Base-by-base conservation (phyloP, 495 filamentous ascomycete species). In the Aspergillus saccharolyticus region DNA sequence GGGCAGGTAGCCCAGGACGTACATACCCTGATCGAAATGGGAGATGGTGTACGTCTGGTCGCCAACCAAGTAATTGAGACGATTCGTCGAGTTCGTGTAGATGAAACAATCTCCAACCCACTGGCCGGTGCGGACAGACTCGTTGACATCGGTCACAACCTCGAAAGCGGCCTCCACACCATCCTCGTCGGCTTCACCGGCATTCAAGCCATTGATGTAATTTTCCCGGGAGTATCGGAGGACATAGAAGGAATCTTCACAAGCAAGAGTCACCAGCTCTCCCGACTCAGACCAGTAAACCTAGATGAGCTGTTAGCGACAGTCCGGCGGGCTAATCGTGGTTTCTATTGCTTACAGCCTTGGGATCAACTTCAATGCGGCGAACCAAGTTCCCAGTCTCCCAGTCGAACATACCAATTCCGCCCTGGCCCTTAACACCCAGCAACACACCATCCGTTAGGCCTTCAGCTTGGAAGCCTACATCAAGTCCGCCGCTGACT, bases 91-190 rank as follows among this genome's bases (percentile, higher is more conserved):
- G 78, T 91, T 97, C 24, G 94, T 97, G 79, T 97, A 99, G 68
- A 97, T 92, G 78, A 99, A 94, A 75, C 92, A 96, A 72, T 99
- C 94, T 21, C 94, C 94, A 55, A 99, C 87, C 94, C 94, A 99
- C 75, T 94, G 86, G 46, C 91, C 94, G n/a, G 95, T 96, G 48
- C 89, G 86, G 45, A 97, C 89, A 59, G 82, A 87, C 75, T 98
- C 95, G 57, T 89, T 91, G 70, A 97, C 91, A 66, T 97, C 94
- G 20, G 91, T 95, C 49, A 97, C 86, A 39, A 96, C 85, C 61
- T 97, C 94, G 64, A 98, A 96, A 19, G 94, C 94, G n/a, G 90
- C 82, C 75, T 98, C 95, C 44, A 97, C 95, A 47, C 94, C 94
- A 73, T 98, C 95, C 54, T 97, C 95, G 55, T 97, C 91, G 21